Evolutionary conservation across 1,284 basidiomycete genomes (phyloP), one percentile per base, ranked within the genome.

Genomic region (Sanghuangporus baumii): DNA sequence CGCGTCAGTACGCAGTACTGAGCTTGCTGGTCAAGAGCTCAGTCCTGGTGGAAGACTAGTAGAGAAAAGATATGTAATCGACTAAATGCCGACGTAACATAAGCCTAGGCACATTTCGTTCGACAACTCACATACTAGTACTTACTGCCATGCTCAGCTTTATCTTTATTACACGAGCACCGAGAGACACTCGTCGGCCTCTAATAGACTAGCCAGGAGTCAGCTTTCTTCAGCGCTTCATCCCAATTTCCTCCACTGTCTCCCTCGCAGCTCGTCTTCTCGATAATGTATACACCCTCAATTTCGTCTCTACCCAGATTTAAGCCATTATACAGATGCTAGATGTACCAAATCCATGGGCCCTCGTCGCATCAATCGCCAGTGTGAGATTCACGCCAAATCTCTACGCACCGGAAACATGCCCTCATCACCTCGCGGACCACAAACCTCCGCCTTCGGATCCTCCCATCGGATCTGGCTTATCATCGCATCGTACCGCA

Each of bases 261-360:
- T 31, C 26, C 26, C 26, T 31, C 26, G 26, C 26, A 2, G 3
- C 26, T 31, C 26, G 26, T 31, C 58, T 73, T 74, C 62, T 75
- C 71, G 73, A 76, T 78, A 50, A 71, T 68, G 26, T 71, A 73
- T 18, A 81, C 72, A 62, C 75, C 75, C 60, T 80, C 78, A 12
- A 81, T 73, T 67, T 81, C 79, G 11, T 70, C 69, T 40, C 71
- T 75, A 36, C 78, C 79, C 18, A 79, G 69, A 52, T 68, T 72
- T 23, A 79, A 73, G 20, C 75, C 77, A 51, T 81, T 82, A 68
- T 84, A 83, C 57, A 88, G 69, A 69, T 87, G 85, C 23, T 60
- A 47, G 11, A 36, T 23, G 46, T 31, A 31, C 26, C 26, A 31
- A 31, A 31, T 2, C 26, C 26, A 31, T 31, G 26, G 3, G 26